These are phyloP conservation scores for Pestalotiopsis fici DNA, from an alignment of 2,329 filamentous ascomycete genomes.

Conservation along the genomic window DNA sequence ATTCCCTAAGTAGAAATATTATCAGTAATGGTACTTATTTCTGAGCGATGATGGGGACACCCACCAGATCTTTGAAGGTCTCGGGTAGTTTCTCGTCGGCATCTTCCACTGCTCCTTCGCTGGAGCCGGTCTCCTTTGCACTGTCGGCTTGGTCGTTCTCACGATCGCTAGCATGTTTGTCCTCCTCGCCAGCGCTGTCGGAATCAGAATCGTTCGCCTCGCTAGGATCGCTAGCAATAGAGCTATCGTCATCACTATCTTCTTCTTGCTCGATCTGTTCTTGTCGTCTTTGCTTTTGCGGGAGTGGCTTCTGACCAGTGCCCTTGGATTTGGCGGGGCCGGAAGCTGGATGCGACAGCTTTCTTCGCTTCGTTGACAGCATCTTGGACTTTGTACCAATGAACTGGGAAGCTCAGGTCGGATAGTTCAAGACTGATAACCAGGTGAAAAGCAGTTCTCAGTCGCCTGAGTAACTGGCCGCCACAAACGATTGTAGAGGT, in stretches of 20 bases:
- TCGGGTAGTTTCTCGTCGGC: conserved; percentile 35
- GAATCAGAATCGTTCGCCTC: neutral
- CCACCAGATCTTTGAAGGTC: conserved; percentile 60
- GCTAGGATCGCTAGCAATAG: conserved; percentile 16
- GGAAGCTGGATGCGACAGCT: conserved; percentile 31
- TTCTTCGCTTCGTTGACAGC: conserved; percentile 42
- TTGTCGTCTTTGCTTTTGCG: neutral
- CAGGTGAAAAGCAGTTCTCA: too few species aligned
- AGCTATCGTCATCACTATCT: conserved; percentile 20
- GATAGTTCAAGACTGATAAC: too few species aligned
- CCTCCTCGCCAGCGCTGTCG: neutral
- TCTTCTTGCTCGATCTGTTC: conserved; percentile 3
- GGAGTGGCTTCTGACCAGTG: neutral
- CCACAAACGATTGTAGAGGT: neutral
- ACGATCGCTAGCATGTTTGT: neutral
- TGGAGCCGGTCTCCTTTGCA: conserved; percentile 19
- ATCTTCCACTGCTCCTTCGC: conserved; percentile 29
- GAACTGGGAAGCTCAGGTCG: neutral
- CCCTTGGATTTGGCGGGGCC: neutral
- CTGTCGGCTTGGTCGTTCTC: conserved; percentile 20
- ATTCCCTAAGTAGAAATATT: conserved; percentile 54
- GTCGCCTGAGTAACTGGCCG: neutral
- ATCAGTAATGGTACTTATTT: conserved; percentile 29
- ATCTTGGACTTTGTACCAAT: conserved; percentile 21
- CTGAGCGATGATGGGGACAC: too few species aligned